Percentiles rank a stretch among this genome's conserved stretches.
Conservation (phyloP, 306 rosid species). For the Quillaja saponaria region DNA sequence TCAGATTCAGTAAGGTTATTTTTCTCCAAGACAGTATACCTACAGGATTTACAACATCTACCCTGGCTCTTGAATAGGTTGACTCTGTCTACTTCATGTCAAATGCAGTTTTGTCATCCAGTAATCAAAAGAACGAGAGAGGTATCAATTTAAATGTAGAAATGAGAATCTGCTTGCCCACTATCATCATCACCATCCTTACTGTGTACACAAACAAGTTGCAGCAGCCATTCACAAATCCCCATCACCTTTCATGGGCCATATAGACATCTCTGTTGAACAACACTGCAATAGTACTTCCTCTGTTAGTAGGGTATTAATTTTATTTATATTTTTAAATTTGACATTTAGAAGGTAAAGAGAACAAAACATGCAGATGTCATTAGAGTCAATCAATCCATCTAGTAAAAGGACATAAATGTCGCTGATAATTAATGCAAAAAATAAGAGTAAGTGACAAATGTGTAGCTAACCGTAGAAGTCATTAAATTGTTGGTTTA, state of each 20-base stretch:
- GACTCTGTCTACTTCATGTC: constrained; percentile 42
- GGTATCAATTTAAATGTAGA: constrained; percentile 24
- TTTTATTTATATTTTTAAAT: not conserved
- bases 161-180: constrained; percentile 22
- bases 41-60: constrained; percentile 12
- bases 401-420: constrained; percentile 2
- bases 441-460: not conserved
- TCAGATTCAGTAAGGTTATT: constrained; percentile 19
- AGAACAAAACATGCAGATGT: constrained; percentile 14
- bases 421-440: constrained; percentile 20
- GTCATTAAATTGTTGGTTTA: constrained; percentile 1
- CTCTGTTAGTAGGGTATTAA: constrained; percentile 19
- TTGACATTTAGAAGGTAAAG: not conserved
- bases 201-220: constrained; percentile 24
- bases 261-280: constrained; percentile 18
- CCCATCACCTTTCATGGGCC: constrained; percentile 28
- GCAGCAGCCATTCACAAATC: constrained; percentile 37
- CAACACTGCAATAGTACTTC: constrained; percentile 30
- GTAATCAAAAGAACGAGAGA: constrained; percentile 15
- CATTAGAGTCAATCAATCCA: constrained; percentile 13
- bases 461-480: constrained; percentile 1
- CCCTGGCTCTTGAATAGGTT: constrained; percentile 26
- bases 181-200: constrained; percentile 27
- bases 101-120: constrained; percentile 3
- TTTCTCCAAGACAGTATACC: constrained; percentile 15